Base-by-base conservation (phyloP, 768 basidiomycete species). In the Fibroporia radiculosa region DNA sequence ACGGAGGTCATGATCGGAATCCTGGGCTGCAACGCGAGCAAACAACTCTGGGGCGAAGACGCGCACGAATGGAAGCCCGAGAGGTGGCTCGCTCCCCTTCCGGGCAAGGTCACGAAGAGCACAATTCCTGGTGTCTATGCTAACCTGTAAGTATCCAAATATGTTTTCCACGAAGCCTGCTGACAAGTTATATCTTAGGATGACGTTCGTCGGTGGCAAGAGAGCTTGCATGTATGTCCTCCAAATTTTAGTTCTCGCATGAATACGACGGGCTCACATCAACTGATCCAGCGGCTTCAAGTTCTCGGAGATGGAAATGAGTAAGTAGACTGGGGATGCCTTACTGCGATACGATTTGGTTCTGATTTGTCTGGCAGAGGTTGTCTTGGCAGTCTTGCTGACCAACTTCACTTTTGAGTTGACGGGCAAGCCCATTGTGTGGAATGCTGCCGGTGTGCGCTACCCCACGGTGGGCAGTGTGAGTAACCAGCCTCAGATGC, bases 41-140 rank as follows among this genome's bases (percentile, higher is more conserved):
- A 66, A 42, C 60, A 58, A 1, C 56, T 82, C 25, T 86, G 84
- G 84, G 84, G 84, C 1, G 54, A 66, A 0, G 72, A 79, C 45
- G 72, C 79, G 3, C 67, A 70, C 19, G 69, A 70, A 37, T 87
- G 79, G 58, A 66, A 72, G 31, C 84, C 83, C 0, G 77, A 78
- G 43, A 66, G 84, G 4, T 86, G 84, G 84, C 62, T 84, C 7
- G 19, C 33, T 22, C 51, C 53, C 8, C 45, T 58, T 0, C 59
- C 59, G 0, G 38, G 45, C 3, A 23, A 51, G 0, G 43, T 60
- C 8, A 38, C 40, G 25, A 40, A 50, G 6, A 55, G 55, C 4
- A 37, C 29, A 1, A 26, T 56, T n/a, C 56, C 56, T 1, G 59
- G 59, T 0, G 48, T 60, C 4, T 58, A 56, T 29, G 44, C 56